Conservation (phyloP, 306 rosid genomes). For the Rosa multiflora region DNA sequence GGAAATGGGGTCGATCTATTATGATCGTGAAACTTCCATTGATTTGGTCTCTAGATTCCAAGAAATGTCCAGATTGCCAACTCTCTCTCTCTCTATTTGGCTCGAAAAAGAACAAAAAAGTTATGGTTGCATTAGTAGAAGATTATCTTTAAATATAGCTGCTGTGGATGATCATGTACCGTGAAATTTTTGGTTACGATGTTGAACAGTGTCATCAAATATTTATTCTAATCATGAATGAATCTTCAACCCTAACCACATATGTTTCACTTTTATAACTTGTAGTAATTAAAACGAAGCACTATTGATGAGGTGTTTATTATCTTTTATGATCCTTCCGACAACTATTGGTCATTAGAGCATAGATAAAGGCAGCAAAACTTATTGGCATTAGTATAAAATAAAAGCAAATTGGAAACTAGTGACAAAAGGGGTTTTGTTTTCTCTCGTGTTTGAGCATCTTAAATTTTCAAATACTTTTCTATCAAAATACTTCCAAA, state of each 20-base stretch:
- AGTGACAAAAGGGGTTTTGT: not conserved
- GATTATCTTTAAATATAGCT: not conserved
- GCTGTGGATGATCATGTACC: not conserved
- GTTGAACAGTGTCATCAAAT: not conserved
- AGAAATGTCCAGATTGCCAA: constrained; percentile 2
- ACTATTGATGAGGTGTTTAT: not conserved
- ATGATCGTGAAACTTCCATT: not conserved
- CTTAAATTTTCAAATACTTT: not conserved
- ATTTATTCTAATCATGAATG: not conserved
- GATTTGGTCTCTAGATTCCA: not conserved
- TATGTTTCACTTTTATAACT: no score
- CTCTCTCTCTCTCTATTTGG: not conserved
- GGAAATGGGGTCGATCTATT: constrained; percentile 7
- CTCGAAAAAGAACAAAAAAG: not conserved
- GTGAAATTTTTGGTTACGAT: not conserved
- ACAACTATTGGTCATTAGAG: not conserved
- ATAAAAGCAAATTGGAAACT: not conserved
- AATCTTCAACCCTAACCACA: not conserved
- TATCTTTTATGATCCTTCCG: not conserved
- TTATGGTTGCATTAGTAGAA: not conserved
- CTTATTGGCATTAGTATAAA: not conserved
- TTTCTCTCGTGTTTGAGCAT: not conserved
- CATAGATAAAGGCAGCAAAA: not conserved
- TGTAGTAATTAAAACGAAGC: no score
- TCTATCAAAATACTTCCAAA: not conserved